Base-by-base conservation (phyloP, 2,329 filamentous ascomycete species). In the Chrysosphaeria jannelii region DNA sequence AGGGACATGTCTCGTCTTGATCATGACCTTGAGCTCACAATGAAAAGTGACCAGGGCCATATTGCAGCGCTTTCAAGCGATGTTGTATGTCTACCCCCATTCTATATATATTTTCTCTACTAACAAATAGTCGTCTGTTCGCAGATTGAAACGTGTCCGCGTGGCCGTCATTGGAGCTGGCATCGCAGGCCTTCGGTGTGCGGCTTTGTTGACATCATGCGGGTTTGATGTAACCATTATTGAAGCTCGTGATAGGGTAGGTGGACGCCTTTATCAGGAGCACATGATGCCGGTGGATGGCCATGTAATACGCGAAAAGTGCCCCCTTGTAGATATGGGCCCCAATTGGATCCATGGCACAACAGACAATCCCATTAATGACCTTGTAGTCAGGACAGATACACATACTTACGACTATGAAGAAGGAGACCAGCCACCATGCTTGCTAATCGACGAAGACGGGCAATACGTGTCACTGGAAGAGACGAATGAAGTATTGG, bases 301-400 rank as follows among this genome's bases (percentile, higher is more conserved):
- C 15, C 8, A 14, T 3, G 13, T 6, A 4, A 13, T 13, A 5
- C 15, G 13, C 6, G 6, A 6, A 8, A 54, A 52, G 19, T 51
- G 51, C 0, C 42, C 46, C 14, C 31, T 48, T 6, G 48, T 59
- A n/a, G 58, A 64, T 31, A 40, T 57, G 15, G 70, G 70, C 1
- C 65, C 69, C n/a, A 78, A 76, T 34, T 78, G 69, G 69, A 72
- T 78, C 24, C 69, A 78, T 29, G 69, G 70, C 16, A 72, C 65
- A 5, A 47, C 57, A 1, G 50, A 64, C 30, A 78, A 76, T 35
- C 65, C 69, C 0, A 69, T 75, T 10, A 39, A 67, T 19, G 58
- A 68, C 20, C 45, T 76, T 10, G 67, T 65, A 8, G 55, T 52
- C 31, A 45, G 57, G 30, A 72, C 65, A 0, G 43, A 48, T 2